Conservation (phyloP, 176 grass and related monocot genomes). For the Oryza coarctata region DNA sequence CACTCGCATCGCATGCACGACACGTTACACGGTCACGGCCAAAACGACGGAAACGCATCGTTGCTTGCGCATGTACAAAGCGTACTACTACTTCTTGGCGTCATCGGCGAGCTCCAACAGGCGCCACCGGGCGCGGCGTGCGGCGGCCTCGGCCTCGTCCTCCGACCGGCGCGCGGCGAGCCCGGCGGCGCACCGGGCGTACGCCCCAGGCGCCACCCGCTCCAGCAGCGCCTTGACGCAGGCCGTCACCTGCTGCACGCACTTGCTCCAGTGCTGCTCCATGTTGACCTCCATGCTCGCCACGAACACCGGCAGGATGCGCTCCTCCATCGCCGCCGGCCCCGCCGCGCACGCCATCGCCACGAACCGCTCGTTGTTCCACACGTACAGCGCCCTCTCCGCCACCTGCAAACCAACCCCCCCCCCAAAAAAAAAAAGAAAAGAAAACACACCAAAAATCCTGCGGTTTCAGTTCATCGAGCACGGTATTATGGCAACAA, state of each 20-base stretch:
- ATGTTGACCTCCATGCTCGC: conserved; percentile 71
- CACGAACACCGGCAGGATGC: conserved; percentile 61
- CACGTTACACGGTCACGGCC: background rate
- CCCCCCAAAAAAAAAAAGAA: too few species aligned
- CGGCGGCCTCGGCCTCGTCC: conserved; percentile 24
- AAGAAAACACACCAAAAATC: background rate
- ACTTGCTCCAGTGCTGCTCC: conserved; percentile 80
- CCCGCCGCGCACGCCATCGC: conserved; percentile 47
- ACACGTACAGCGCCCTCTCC: conserved; percentile 78
- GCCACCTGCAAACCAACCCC: conserved; percentile 52
- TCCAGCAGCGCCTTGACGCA: conserved; percentile 63
- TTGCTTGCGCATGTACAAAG: background rate
- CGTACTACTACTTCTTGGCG: background rate
- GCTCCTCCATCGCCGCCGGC: conserved; percentile 40
- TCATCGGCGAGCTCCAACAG: conserved; percentile 36
- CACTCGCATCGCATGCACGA: too few species aligned
- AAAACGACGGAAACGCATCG: background rate
- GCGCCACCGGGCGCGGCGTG: conserved; percentile 53
- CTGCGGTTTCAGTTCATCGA: background rate
- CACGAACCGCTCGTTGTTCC: conserved; percentile 85
- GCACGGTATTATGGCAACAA: background rate
- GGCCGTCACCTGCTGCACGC: conserved; percentile 66
- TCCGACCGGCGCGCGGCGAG: conserved; percentile 27
- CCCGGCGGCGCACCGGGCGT: conserved; percentile 48
- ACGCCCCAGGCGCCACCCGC: conserved; percentile 53